Evolutionary conservation across 2,329 filamentous ascomycete species (phyloP).

Genomic region (Diaporthe caulivora): DNA sequence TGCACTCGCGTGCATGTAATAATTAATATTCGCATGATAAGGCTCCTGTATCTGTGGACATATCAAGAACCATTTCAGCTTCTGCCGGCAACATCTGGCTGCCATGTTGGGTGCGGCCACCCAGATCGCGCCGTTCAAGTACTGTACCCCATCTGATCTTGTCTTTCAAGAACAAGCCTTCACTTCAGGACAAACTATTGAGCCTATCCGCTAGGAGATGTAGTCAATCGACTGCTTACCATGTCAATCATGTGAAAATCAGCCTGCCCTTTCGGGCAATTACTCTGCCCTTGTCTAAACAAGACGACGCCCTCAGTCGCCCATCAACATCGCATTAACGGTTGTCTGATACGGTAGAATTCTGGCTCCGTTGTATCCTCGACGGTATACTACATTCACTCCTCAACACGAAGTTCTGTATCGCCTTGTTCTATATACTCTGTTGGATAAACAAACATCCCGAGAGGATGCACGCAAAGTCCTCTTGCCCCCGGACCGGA

Average conservation of each 20-base stretch:
- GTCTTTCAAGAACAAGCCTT: neutral
- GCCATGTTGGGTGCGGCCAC: neutral
- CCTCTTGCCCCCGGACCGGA: slow-evolving; percentile 22
- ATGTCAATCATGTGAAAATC: neutral
- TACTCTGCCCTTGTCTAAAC: neutral
- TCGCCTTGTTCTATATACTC: neutral
- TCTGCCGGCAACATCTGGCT: neutral
- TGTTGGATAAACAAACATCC: neutral
- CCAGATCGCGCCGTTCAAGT: neutral
- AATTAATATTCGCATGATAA: fast-evolving
- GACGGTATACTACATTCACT: neutral
- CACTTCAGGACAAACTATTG: neutral
- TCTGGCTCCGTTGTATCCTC: neutral
- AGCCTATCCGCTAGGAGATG: neutral
- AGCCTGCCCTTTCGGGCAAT: no score
- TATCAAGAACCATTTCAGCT: neutral
- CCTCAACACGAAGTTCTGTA: neutral
- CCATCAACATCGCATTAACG: neutral
- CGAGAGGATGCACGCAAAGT: neutral
- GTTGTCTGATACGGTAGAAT: neutral
- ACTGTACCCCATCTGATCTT: neutral
- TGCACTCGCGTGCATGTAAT: no score
- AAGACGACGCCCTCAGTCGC: neutral
- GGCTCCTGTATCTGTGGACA: no score
- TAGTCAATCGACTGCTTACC: neutral